phyloP scores from a whole-genome alignment of 2,329 filamentous ascomycete species.

The Aureobasidium sp. region DNA sequence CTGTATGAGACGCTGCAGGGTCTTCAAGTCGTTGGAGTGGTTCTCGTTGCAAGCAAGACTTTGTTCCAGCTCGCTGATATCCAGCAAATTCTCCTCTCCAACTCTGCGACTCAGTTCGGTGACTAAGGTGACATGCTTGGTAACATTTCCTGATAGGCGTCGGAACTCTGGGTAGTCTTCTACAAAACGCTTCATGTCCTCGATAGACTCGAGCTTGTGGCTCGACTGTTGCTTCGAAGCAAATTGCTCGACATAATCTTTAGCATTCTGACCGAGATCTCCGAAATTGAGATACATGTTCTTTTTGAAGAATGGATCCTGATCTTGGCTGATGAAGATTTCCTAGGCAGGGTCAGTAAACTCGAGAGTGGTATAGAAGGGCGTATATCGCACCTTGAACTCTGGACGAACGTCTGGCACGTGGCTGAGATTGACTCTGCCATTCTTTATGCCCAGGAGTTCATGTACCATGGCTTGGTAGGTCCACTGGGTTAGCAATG shows the following conservation, averaged over 20 bases:
- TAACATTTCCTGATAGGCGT: slow-evolving; percentile 93
- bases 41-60: slow-evolving; percentile 96
- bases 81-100: slow-evolving; percentile 76
- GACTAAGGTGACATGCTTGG: slow-evolving; percentile 94
- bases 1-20: slow-evolving; percentile 78
- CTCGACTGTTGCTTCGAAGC: slow-evolving; percentile 96
- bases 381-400: slow-evolving; percentile 46
- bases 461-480: slow-evolving; percentile 99
- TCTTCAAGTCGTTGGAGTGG: slow-evolving; percentile 85
- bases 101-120: slow-evolving; percentile 87
- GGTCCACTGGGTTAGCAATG: slow-evolving; percentile 93
- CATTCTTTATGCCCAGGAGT: slow-evolving; percentile 84
- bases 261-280: slow-evolving; percentile 89
- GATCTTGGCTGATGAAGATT: slow-evolving; percentile 90
- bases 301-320: slow-evolving; percentile 98
- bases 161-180: slow-evolving; percentile 98
- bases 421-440: slow-evolving; percentile 79
- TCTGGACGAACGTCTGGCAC: slow-evolving; percentile 80
- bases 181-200: slow-evolving; percentile 98
- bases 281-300: slow-evolving; percentile 99
- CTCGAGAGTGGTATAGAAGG: not conserved
- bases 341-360: slow-evolving; percentile 43
- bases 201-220: slow-evolving; percentile 91
- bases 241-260: slow-evolving; percentile 98
- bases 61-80: slow-evolving; percentile 94